Percentiles rank a stretch among this genome's conserved stretches.
These are phyloP conservation scores for Vanderwaltozyma tropicalis DNA, from an alignment of 805 yeast species.

Conservation along the genomic window DNA sequence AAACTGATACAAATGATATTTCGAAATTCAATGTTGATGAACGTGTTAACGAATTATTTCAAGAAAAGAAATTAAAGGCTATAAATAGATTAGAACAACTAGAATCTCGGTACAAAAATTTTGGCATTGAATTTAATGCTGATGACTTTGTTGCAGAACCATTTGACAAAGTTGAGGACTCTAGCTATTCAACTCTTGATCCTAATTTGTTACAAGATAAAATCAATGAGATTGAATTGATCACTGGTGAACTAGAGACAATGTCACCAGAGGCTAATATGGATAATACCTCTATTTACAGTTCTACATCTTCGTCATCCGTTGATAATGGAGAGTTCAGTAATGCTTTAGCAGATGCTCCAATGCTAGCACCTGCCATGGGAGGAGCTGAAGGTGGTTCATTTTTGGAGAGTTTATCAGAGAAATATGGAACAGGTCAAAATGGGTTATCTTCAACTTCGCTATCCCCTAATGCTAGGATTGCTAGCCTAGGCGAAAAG, in stretches of 20 bases:
- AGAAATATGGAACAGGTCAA: constrained; percentile 26
- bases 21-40: constrained; percentile 50
- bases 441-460: constrained; percentile 2
- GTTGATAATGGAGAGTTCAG: constrained; percentile 5
- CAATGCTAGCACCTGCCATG: background rate
- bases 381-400: constrained; percentile 14
- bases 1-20: constrained; percentile 66
- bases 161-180: background rate
- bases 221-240: constrained; percentile 18
- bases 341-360: constrained; percentile 1
- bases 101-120: constrained; percentile 54
- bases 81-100: constrained; percentile 62
- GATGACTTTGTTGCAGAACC: constrained; percentile 8
- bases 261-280: background rate
- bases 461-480: constrained; percentile 2
- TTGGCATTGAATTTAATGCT: constrained; percentile 42
- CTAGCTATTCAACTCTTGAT: constrained; percentile 15
- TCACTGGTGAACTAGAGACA: constrained; percentile 13
- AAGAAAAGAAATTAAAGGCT: constrained; percentile 53
- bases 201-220: constrained; percentile 15
- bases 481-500: constrained; percentile 7
- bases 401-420: constrained; percentile 24
- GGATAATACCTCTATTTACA: too few relatives aligned
- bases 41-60: constrained; percentile 44
- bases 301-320: constrained; percentile 5